Base-by-base conservation (phyloP, 139 green algal genomes). In the Tetraselmis chui region DNA sequence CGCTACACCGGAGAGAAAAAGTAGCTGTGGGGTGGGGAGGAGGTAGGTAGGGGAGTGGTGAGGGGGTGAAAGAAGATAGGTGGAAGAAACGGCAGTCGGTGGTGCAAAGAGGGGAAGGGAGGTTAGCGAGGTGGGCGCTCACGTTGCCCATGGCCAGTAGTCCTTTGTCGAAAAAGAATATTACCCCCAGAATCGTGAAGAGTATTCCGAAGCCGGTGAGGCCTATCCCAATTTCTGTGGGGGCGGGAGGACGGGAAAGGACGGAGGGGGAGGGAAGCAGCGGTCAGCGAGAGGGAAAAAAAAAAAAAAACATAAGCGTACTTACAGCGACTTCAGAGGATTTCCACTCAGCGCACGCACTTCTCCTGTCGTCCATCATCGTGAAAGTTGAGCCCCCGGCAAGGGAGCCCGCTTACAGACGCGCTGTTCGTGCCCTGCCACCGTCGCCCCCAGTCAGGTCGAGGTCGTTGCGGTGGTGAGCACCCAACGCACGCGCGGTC, bases 71-170 rank as follows among this genome's bases (percentile, higher is more conserved):
- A 28, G 74, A 28, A 77, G 74, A 77, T 28, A 23, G 59, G 59
- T 23, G 23, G 59, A 23, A 23, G 59, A 18, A 67, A 5, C 45
- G 11, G 45, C 11, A 67, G 45, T 31, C 11, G 29, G 76, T 79
- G 29, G 11, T 18, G 11, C 76, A 22, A 79, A 27, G 45, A 5
- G 11, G 45, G 45, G 45, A 25, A 5, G 45, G 45, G 45, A 25
- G 26, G 77, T 30, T 81, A 29, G 2, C 23, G 74, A 18, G 74
- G 77, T 27, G 25, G 45, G 45, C 45, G 28, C 91, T 89, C 75
- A 99, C 94, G 78, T 99, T 99, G 2, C 96, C 96, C 93, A 99
- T 98, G 1, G 96, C 94, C 23, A 99, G 90, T 5, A 99, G 88
- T 0, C 94, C 95, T 32, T 91, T 92, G 83, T 99, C 96, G 86